Conservation (phyloP, 257 asterid genomes). For the Misopates orontium region DNA sequence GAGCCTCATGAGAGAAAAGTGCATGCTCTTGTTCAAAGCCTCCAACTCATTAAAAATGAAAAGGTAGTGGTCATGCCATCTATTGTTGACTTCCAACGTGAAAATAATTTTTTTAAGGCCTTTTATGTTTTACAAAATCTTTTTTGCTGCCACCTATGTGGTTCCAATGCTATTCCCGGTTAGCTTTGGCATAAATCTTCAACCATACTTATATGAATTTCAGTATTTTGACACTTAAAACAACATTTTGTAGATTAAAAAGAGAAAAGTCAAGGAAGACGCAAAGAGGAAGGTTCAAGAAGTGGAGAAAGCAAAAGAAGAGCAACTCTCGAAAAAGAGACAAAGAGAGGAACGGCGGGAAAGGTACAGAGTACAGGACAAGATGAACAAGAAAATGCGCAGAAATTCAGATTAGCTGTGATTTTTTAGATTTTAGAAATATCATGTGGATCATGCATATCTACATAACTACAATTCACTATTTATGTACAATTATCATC, state of each 20-base stretch:
- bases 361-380: slow-evolving; percentile 72
- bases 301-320: slow-evolving; percentile 70
- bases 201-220: neutral
- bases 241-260: slow-evolving; percentile 46
- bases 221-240: slow-evolving; percentile 12
- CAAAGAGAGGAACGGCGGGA: slow-evolving; percentile 83
- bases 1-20: slow-evolving; percentile 74
- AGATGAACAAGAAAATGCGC: slow-evolving; percentile 68
- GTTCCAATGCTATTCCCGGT: neutral
- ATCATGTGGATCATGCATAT: too few species aligned
- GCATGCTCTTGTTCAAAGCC: slow-evolving; percentile 69
- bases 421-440: too few species aligned
- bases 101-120: neutral
- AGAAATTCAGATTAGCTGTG: slow-evolving; percentile 40
- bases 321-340: slow-evolving; percentile 71
- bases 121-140: neutral
- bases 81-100: neutral
- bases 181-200: neutral
- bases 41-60: slow-evolving; percentile 55
- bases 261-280: slow-evolving; percentile 61
- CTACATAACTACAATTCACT: too few species aligned
- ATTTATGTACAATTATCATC: too few species aligned
- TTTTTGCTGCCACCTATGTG: neutral
- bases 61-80: slow-evolving; percentile 48
- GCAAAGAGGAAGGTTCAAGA: slow-evolving; percentile 61